Percentiles rank a stretch among this genome's conserved stretches.
Evolutionary conservation across 306 rosid species (phyloP).

Genomic region (Luffa aegyptiaca): DNA sequence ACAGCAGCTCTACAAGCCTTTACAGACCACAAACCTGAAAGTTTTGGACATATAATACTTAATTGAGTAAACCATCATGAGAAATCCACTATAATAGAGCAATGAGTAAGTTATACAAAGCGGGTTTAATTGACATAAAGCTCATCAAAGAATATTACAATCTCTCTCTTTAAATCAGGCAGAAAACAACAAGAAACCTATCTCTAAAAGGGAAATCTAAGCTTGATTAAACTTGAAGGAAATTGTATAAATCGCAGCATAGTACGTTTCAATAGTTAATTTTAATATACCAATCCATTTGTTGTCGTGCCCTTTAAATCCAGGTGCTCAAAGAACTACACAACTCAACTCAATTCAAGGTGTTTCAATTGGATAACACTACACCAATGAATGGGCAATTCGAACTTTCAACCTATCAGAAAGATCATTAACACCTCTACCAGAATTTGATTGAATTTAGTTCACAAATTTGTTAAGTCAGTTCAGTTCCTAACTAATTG

Average conservation of each 20-base stretch:
- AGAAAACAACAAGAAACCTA: not conserved
- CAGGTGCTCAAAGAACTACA: not conserved
- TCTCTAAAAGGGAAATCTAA: not conserved
- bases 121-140: not conserved
- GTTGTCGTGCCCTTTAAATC: not conserved
- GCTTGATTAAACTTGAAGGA: not conserved
- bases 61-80: not conserved
- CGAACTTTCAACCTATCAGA: not conserved
- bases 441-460: not conserved
- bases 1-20: not conserved
- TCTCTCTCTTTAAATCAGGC: not conserved
- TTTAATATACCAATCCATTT: not conserved
- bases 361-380: not conserved
- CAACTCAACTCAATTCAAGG: not conserved
- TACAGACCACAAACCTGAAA: conserved; percentile 2
- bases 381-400: not conserved
- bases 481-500: not conserved
- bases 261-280: not conserved
- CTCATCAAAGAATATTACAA: not conserved
- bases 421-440: not conserved
- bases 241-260: not conserved
- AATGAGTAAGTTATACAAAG: not conserved
- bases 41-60: not conserved
- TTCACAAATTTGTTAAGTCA: not conserved
- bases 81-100: not conserved